phyloP scores from a whole-genome alignment of 2,329 filamentous ascomycete genomes.

The Diaporthe aspalathi region DNA sequence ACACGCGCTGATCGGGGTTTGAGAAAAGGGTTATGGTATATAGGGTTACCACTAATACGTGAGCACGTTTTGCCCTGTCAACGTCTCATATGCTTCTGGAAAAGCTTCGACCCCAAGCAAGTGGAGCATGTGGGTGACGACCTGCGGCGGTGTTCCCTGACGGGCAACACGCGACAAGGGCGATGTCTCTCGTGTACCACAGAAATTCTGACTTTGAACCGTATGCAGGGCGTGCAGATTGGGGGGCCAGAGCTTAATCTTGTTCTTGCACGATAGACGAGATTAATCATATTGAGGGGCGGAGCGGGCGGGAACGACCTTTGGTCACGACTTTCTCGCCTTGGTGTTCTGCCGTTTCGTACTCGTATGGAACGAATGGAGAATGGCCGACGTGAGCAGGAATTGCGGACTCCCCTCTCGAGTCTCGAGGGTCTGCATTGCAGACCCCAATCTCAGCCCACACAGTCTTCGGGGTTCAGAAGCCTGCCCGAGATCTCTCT shows the following conservation, averaged over 20 bases:
- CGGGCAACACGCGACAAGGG: background rate
- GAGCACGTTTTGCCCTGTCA: constrained; percentile 28
- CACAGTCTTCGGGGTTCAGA: constrained; percentile 17
- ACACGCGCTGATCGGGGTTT: constrained; percentile 23
- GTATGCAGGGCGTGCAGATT: constrained; percentile 26
- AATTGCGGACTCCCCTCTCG: background rate
- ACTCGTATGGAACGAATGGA: background rate
- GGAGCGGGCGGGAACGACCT: background rate
- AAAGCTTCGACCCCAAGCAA: constrained; percentile 15
- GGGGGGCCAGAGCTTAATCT: constrained; percentile 9
- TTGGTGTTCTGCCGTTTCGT: background rate
- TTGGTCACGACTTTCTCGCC: background rate
- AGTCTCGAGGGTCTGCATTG: constrained; percentile 10
- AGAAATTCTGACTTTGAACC: background rate
- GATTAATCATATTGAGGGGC: constrained; percentile 19
- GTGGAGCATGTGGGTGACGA: background rate
- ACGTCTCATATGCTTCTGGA: constrained; percentile 28
- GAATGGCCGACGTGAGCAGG: background rate
- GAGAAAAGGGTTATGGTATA: background rate
- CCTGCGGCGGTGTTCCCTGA: constrained; percentile 22
- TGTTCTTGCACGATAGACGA: constrained; percentile 24
- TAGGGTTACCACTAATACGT: constrained; percentile 10
- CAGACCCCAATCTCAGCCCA: constrained; percentile 7
- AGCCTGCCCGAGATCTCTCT: constrained; percentile 16
- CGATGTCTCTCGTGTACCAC: background rate